These are phyloP conservation scores for Geotrichum europaeum DNA, from an alignment of 1,139 yeast genomes.

Conservation along the genomic window DNA sequence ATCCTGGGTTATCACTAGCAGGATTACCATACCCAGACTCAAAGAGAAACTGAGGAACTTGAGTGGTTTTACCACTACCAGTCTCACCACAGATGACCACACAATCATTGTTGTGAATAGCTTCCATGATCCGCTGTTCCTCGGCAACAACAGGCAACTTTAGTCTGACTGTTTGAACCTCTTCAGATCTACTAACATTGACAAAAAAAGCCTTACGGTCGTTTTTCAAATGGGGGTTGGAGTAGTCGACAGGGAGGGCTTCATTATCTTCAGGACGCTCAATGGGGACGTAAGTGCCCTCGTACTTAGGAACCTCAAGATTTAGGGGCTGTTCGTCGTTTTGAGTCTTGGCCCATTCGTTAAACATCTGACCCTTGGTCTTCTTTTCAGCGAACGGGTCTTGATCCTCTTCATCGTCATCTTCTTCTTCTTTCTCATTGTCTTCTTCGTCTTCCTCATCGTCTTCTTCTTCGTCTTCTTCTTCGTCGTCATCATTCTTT, in stretches of 20 bases:
- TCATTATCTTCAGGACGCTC: conserved; percentile 36
- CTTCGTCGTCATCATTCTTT: conserved; percentile 21
- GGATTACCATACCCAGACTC: conserved; percentile 81
- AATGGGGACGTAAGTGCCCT: conserved; percentile 32
- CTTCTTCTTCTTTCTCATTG: conserved; percentile 16
- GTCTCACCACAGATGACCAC: conserved; percentile 95
- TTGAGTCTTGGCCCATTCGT: conserved; percentile 46
- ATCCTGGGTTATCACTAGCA: conserved; percentile 69
- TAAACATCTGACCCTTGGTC: conserved; percentile 44
- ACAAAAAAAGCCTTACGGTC: conserved; percentile 64
- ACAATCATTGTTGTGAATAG: conserved; percentile 86
- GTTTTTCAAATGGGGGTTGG: conserved; percentile 23
- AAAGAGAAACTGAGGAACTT: conserved; percentile 86
- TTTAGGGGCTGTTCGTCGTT: conserved; percentile 24
- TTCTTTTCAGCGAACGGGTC: conserved; percentile 25
- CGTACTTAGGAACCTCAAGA: conserved; percentile 30
- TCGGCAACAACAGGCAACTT: conserved; percentile 84
- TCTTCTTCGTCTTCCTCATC: conserved; percentile 20
- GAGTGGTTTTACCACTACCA: conserved; percentile 97
- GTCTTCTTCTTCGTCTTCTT: conserved; percentile 19
- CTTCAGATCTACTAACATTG: conserved; percentile 55
- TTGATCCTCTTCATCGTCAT: conserved; percentile 21
- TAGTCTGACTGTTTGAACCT: conserved; percentile 60
- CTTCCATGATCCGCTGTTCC: conserved; percentile 94
- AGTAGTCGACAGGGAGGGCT: conserved; percentile 44